Evolutionary conservation across 2,329 filamentous ascomycete species (phyloP), one percentile per base, ranked within the genome.

Genomic region (Colletotrichum lindemuthianum): DNA sequence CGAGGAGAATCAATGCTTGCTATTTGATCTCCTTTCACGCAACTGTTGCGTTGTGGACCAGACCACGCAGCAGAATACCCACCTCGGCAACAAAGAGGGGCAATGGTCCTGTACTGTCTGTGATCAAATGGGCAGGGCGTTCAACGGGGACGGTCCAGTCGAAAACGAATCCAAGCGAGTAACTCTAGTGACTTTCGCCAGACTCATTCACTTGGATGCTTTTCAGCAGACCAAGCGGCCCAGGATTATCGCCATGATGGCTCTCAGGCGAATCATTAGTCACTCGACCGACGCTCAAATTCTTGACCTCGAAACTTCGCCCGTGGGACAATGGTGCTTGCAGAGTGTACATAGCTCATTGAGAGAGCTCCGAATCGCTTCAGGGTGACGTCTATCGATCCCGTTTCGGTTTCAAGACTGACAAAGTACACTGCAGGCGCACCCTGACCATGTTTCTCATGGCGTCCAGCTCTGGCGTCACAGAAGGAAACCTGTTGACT

Each of bases 301-400:
- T 57, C 78, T 95, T 36, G 87, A 92, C 68, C 79, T 97, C 2
- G 86, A 89, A 63, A 81, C 79, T 1, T 93, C 92, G 8, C 75
- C 79, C 1, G 79, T 92, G 44, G 93, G 92, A 0, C 89, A 94
- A 71, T 95, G 92, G 86, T 94, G 93, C 72, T 79, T 97, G 5
- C 87, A 90, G 69, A 92, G 91, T 0, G 80, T 98, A 43, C 89
- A 90, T 68, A 97, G 94, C 75, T 96, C 94, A 1, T 77, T 93
- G 16, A 87, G 95, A 72, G 96, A 98, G 74, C 80, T 98, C 34
- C 89, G 95, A 37, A 86, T 97, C 70, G 90, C 90, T 41, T 91
- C 94, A 63, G 91, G 90, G 82, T 90, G 24, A 81, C 72, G 79
- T 74, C 58, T 64, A 68, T 68, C 52, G 53, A 15, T 48, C 4